phyloP scores from a whole-genome alignment of 805 yeast species.

The Zygosaccharomyces rouxii region DNA sequence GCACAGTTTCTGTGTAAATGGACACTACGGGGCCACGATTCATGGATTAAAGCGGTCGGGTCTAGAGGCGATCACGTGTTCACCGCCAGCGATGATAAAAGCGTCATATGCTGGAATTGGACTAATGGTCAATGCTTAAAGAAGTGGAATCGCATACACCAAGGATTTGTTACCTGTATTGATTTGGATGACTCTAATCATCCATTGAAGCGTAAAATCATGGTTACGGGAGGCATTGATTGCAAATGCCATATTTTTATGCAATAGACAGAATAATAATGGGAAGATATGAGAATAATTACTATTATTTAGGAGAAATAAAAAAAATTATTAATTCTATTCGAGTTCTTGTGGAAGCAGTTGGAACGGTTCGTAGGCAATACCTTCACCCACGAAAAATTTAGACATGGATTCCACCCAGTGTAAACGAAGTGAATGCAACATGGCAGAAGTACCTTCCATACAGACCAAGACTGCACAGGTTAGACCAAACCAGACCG shows the following conservation, averaged over 20 bases:
- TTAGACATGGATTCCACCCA: slow-evolving; percentile 85
- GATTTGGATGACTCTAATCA: slow-evolving; percentile 26
- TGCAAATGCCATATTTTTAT: slow-evolving; percentile 23
- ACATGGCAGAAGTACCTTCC: slow-evolving; percentile 86
- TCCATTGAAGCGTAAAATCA: slow-evolving; percentile 20
- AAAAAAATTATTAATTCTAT: neutral
- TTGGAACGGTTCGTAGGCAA: slow-evolving; percentile 58
- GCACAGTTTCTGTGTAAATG: slow-evolving; percentile 57
- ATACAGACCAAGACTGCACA: slow-evolving; percentile 65
- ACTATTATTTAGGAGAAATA: neutral
- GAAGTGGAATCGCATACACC: slow-evolving; percentile 52
- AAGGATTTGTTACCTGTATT: slow-evolving; percentile 56
- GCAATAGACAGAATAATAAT: slow-evolving; percentile 11
- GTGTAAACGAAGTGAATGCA: slow-evolving; percentile 69
- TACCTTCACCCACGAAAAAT: slow-evolving; percentile 74
- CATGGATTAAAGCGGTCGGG: slow-evolving; percentile 74
- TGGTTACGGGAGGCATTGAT: slow-evolving; percentile 26
- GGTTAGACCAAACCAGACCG: slow-evolving; percentile 71
- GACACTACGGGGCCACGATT: slow-evolving; percentile 68
- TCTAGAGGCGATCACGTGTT: slow-evolving; percentile 75
- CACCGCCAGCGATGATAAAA: slow-evolving; percentile 76
- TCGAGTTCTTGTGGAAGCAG: slow-evolving; percentile 1
- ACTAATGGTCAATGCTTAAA: slow-evolving; percentile 44
- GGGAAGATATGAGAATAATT: neutral
- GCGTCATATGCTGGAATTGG: slow-evolving; percentile 75